These are phyloP conservation scores for Neurospora sp. DNA, from an alignment of 495 filamentous ascomycete genomes.

Conservation along the genomic window DNA sequence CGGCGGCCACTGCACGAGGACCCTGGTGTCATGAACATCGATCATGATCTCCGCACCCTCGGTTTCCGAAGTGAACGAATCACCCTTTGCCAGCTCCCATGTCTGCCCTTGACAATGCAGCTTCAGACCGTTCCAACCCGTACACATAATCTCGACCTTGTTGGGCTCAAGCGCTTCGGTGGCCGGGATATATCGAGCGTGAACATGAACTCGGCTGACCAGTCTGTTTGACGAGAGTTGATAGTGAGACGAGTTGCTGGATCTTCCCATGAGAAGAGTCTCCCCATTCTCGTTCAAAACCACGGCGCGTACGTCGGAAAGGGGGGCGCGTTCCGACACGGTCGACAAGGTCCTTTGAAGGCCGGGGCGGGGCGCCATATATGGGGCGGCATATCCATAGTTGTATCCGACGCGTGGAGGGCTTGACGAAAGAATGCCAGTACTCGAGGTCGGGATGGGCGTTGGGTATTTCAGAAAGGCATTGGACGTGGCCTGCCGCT, in stretches of 20 bases:
- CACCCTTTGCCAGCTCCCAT: constrained; percentile 78
- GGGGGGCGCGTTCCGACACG: constrained; percentile 71
- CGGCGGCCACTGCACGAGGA: constrained; percentile 78
- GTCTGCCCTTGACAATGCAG: constrained; percentile 84
- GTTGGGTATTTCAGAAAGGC: constrained; percentile 66
- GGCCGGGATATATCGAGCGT: constrained; percentile 69
- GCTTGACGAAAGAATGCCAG: constrained; percentile 82
- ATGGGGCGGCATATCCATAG: neutral
- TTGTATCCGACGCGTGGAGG: constrained; percentile 45
- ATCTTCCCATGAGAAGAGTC: constrained; percentile 74
- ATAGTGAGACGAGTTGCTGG: constrained; percentile 84
- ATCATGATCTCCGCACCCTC: constrained; percentile 88
- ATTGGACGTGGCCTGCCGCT: constrained; percentile 51
- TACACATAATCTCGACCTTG: constrained; percentile 75
- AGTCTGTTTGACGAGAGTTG: constrained; percentile 83
- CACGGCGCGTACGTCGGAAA: constrained; percentile 70
- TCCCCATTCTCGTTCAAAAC: constrained; percentile 78
- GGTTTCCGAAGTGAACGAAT: constrained; percentile 83
- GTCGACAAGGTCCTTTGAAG: constrained; percentile 54
- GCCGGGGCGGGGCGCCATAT: constrained; percentile 38
- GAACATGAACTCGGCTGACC: constrained; percentile 87
- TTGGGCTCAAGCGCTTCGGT: constrained; percentile 49
- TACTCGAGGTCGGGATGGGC: constrained; percentile 86
- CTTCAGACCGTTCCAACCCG: constrained; percentile 93
- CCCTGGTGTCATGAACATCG: constrained; percentile 86